Base-by-base conservation (phyloP, 208 protist species). In the Crithidia fasciculata region DNA sequence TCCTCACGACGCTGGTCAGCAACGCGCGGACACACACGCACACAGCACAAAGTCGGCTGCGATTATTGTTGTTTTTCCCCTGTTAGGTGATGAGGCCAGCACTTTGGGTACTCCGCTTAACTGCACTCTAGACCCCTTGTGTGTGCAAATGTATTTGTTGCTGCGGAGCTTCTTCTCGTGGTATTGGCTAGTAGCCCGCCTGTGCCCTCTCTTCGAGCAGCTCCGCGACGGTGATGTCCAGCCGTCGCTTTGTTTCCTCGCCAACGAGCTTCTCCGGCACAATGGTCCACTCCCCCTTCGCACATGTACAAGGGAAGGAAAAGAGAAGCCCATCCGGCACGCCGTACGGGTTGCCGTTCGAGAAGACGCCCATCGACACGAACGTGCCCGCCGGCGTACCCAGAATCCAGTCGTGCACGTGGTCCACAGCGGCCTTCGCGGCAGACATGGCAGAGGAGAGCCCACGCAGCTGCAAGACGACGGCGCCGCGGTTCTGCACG, bases 281-380 rank as follows among this genome's bases (percentile, higher is more conserved):
- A 69, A 99, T 96, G 4, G 67, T 68, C 86, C 93, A 98, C 70
- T 94, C 77, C 18, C 96, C 95, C 53, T 72, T 72, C 58, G 75
- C 74, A 83, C 87, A 96, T 15, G 86, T 96, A 47, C 97, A 94
- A 16, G 97, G 98, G 72, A 98, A 98, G 8, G 97, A 99, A 75
- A 91, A 99, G 57, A 99, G 89, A 45, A 99, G 78, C 49, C 93
- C 98, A 19, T 85, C 78, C 15, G 85, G 78, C 43, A 99, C 83
- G 44, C 86, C 89, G 84, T 99, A 99, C 6, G 86, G 85, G 65
- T 95, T 96, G 52, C 91, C 93, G 76, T 94, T 90, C 10, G 89
- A 96, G 63, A 80, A 77, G 49, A 99, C 92, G 19, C 84, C 95
- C 98, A 99, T 99, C 4, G 93, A 98, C 7, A 98, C 96, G 65